phyloP scores from a whole-genome alignment of 2,329 filamentous ascomycete species.

The Samsoniella hepiali region DNA sequence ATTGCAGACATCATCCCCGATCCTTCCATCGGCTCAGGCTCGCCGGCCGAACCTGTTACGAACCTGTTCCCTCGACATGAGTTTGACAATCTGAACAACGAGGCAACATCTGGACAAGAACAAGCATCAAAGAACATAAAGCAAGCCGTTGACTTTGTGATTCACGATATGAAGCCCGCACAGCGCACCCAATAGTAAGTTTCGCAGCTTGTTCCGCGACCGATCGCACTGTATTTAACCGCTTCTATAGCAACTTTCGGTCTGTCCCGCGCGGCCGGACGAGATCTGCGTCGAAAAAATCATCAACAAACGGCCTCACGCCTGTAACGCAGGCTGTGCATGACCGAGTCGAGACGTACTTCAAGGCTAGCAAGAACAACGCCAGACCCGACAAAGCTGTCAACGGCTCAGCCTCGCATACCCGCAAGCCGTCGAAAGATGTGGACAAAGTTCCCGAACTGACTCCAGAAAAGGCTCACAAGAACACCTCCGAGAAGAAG shows the following conservation, averaged over 20 bases:
- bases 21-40: slow-evolving; percentile 56
- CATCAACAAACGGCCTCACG: slow-evolving; percentile 42
- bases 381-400: slow-evolving; percentile 14
- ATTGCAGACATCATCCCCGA: slow-evolving; percentile 63
- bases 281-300: slow-evolving; percentile 25
- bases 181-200: slow-evolving; percentile 66
- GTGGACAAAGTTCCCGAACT: neutral
- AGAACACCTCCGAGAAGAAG: neutral
- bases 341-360: slow-evolving; percentile 39
- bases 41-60: slow-evolving; percentile 48
- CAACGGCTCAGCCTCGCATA: slow-evolving; percentile 11
- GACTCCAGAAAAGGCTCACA: neutral
- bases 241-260: slow-evolving; percentile 52
- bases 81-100: slow-evolving; percentile 68
- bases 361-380: slow-evolving; percentile 37
- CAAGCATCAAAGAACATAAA: slow-evolving; percentile 64
- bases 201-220: neutral
- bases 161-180: slow-evolving; percentile 69
- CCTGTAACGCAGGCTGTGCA: slow-evolving; percentile 45
- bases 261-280: slow-evolving; percentile 24
- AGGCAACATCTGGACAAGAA: slow-evolving; percentile 53
- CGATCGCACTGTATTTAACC: neutral
- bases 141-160: slow-evolving; percentile 69
- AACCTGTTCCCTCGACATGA: slow-evolving; percentile 50
- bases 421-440: slow-evolving; percentile 20